These are phyloP conservation scores for Phaeosphaeriaceae sp. DNA, from an alignment of 2,329 filamentous ascomycete genomes.

Conservation along the genomic window DNA sequence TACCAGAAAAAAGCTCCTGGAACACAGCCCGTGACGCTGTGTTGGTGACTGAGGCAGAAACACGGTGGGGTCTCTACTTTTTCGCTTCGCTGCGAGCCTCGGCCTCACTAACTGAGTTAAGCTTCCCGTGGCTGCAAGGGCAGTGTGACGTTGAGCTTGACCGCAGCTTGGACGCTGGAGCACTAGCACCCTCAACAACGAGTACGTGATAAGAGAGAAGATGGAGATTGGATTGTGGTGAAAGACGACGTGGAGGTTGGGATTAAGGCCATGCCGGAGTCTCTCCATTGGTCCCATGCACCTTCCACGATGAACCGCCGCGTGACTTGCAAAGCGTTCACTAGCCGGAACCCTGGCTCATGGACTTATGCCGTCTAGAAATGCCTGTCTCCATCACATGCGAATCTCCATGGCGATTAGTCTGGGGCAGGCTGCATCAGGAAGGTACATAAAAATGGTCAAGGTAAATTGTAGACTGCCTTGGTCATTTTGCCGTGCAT, in stretches of 20 bases:
- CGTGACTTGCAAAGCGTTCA: conserved; percentile 1
- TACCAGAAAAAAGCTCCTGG: neutral
- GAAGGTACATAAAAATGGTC: neutral
- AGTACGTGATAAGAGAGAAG: neutral
- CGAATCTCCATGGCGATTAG: neutral
- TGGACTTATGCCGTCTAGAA: neutral
- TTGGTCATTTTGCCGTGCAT: neutral
- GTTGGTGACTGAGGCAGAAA: neutral
- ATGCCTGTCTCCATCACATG: neutral
- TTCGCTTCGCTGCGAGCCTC: neutral
- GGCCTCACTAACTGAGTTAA: neutral
- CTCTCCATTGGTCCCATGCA: neutral
- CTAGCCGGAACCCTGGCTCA: neutral
- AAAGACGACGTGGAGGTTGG: neutral
- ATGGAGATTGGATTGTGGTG: neutral
- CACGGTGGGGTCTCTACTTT: neutral
- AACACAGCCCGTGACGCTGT: neutral
- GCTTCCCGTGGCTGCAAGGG: neutral
- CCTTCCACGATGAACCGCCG: neutral
- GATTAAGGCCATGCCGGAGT: neutral
- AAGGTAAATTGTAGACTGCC: neutral
- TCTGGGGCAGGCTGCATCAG: neutral
- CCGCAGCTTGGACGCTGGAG: neutral
- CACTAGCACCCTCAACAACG: neutral
- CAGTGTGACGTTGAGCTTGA: neutral